Percentiles rank a stretch among this genome's conserved stretches.
Evolutionary conservation across 2,329 filamentous ascomycete species (phyloP).

Genomic region (Leptodontidium sp.): DNA sequence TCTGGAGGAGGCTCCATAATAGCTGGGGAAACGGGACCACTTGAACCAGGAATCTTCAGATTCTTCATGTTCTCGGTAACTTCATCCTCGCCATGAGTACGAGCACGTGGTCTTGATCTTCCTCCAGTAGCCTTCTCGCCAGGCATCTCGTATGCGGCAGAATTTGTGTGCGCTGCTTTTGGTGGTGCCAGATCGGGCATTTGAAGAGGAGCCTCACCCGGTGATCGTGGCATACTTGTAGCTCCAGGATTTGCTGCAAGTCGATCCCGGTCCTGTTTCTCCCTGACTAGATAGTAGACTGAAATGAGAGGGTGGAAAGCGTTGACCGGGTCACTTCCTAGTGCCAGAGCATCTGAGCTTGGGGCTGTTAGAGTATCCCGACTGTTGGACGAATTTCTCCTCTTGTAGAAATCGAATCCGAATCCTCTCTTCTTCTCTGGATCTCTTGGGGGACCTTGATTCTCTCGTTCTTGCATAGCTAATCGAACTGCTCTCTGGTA

Average conservation of each 20-base stretch:
- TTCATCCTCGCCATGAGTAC: slow-evolving; percentile 96
- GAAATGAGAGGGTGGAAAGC: slow-evolving; percentile 92
- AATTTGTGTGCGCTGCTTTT: slow-evolving; percentile 88
- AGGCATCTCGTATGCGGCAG: slow-evolving; percentile 83
- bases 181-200: slow-evolving; percentile 82
- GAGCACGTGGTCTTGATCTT: slow-evolving; percentile 81
- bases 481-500: slow-evolving; percentile 86
- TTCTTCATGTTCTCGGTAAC: slow-evolving; percentile 76
- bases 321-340: slow-evolving; percentile 88
- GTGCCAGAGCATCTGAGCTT: slow-evolving; percentile 84
- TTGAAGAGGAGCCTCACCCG: slow-evolving; percentile 61
- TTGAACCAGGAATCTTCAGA: slow-evolving; percentile 61
- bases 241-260: slow-evolving; percentile 65
- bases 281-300: slow-evolving; percentile 94
- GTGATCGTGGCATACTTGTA: slow-evolving; percentile 61
- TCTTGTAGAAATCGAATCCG: slow-evolving; percentile 94
- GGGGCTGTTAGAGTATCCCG: slow-evolving; percentile 84
- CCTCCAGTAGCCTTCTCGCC: slow-evolving; percentile 88
- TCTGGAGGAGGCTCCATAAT: slow-evolving; percentile 65
- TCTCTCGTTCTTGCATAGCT: slow-evolving; percentile 71
- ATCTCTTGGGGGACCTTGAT: slow-evolving; percentile 60
- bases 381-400: slow-evolving; percentile 87
- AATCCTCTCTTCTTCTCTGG: slow-evolving; percentile 88
- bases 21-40: slow-evolving; percentile 56
- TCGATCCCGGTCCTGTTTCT: slow-evolving; percentile 86